Conservation (phyloP, 495 filamentous ascomycete species). For the Xylaria venustula region DNA sequence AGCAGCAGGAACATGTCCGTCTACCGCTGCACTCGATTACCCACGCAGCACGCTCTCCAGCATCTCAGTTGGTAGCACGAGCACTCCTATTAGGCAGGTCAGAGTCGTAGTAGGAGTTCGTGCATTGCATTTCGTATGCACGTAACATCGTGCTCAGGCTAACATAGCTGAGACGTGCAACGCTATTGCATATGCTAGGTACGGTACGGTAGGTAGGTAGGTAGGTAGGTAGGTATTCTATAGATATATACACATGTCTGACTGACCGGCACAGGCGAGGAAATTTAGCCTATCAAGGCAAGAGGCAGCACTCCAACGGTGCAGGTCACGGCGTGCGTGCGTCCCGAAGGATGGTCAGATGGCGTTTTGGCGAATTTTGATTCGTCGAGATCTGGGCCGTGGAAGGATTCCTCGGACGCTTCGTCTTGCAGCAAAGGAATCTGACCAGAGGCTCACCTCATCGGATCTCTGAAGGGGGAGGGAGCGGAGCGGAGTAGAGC, state of each 20-base stretch:
- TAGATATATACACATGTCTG: slow-evolving; percentile 9
- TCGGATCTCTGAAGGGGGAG: not conserved
- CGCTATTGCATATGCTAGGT: slow-evolving; percentile 15
- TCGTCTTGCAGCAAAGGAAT: slow-evolving; percentile 5
- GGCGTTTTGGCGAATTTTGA: slow-evolving; percentile 1
- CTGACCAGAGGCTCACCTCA: slow-evolving; percentile 16
- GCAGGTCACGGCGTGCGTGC: slow-evolving; percentile 7
- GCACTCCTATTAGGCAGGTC: slow-evolving; percentile 9
- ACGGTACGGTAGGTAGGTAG: too few relatives aligned
- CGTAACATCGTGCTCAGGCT: slow-evolving; percentile 14
- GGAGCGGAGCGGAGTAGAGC: slow-evolving; percentile 1
- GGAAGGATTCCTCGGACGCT: slow-evolving; percentile 7
- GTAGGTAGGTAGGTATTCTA: too few relatives aligned
- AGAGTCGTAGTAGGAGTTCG: slow-evolving; percentile 15
- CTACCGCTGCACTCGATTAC: not conserved
- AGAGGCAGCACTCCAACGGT: slow-evolving; percentile 10
- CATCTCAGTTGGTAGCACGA: slow-evolving; percentile 1
- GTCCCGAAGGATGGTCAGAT: slow-evolving; percentile 14
- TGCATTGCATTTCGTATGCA: slow-evolving; percentile 15
- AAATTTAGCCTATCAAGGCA: slow-evolving; percentile 7
- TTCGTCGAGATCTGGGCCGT: not conserved
- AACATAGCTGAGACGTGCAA: slow-evolving; percentile 17
- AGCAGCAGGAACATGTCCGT: not conserved
- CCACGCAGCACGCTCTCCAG: not conserved
- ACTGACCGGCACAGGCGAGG: slow-evolving; percentile 5